Evolutionary conservation across 495 filamentous ascomycete genomes (phyloP).

Genomic region (Podospora pseudoanserina): DNA sequence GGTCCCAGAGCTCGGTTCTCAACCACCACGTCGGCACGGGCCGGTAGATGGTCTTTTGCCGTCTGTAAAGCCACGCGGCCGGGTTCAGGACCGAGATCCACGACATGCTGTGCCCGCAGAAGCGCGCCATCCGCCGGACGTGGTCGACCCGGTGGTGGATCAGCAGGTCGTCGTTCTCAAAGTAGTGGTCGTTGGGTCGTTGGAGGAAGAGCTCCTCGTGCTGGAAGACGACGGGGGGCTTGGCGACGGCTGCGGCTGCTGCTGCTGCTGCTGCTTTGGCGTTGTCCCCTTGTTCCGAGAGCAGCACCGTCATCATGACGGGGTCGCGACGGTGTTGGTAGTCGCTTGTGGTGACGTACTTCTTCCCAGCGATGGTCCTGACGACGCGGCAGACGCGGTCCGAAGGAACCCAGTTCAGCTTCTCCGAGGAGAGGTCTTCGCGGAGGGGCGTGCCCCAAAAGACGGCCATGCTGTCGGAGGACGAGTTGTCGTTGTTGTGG

Average conservation of each 20-base stretch:
- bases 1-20: slow-evolving; percentile 60
- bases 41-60: slow-evolving; percentile 19
- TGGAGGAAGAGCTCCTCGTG: slow-evolving; percentile 24
- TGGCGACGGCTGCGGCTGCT: not conserved
- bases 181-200: slow-evolving; percentile 21
- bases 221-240: slow-evolving; percentile 21
- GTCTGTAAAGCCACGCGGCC: slow-evolving; percentile 15
- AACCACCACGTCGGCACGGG: slow-evolving; percentile 51
- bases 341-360: slow-evolving; percentile 21
- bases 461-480: slow-evolving; percentile 12
- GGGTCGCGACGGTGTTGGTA: slow-evolving; percentile 31
- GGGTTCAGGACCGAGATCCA: slow-evolving; percentile 17
- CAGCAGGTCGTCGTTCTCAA: slow-evolving; percentile 27
- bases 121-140: slow-evolving; percentile 14
- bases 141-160: slow-evolving; percentile 21
- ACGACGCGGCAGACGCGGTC: slow-evolving; percentile 24
- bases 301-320: slow-evolving; percentile 14
- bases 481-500: too few species aligned
- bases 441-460: slow-evolving; percentile 25
- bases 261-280: not conserved
- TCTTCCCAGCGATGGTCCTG: slow-evolving; percentile 7
- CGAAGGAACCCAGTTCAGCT: slow-evolving; percentile 25
- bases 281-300: slow-evolving; percentile 14
- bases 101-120: slow-evolving; percentile 4
- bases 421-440: slow-evolving; percentile 7